phyloP scores from a whole-genome alignment of 2,329 filamentous ascomycete species.

The Didymella arachidicola region DNA sequence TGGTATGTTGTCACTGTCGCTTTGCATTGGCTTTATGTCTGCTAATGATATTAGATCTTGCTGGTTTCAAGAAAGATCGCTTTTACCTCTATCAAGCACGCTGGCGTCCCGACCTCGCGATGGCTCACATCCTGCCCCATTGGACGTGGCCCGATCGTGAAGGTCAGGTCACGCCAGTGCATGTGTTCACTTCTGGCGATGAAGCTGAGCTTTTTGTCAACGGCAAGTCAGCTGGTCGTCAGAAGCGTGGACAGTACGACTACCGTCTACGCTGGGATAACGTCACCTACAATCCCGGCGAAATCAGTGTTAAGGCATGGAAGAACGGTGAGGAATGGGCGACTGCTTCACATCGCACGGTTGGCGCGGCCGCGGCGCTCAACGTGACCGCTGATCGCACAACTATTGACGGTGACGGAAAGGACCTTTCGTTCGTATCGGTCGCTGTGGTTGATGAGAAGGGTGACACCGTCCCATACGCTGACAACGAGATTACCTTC shows the following conservation, averaged over 20 bases:
- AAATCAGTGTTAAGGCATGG: constrained; percentile 58
- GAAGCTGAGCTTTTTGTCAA: constrained; percentile 65
- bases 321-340: constrained; percentile 60
- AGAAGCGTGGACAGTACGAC: constrained; percentile 43
- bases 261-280: constrained; percentile 65
- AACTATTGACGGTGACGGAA: constrained; percentile 51
- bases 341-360: constrained; percentile 52
- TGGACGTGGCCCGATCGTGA: constrained; percentile 63
- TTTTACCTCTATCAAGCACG: constrained; percentile 64
- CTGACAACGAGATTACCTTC: constrained; percentile 56
- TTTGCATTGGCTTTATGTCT: too few relatives aligned
- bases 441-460: constrained; percentile 56
- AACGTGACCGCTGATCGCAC: constrained; percentile 53
- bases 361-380: constrained; percentile 51
- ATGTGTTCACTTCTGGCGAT: constrained; percentile 61
- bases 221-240: constrained; percentile 55
- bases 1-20: background rate
- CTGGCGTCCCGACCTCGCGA: constrained; percentile 58
- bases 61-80: constrained; percentile 65
- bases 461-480: constrained; percentile 56
- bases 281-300: constrained; percentile 58
- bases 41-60: constrained; percentile 52
- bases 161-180: constrained; percentile 61
- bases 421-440: constrained; percentile 58
- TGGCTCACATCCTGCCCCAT: constrained; percentile 63